phyloP scores from a whole-genome alignment of 2,329 filamentous ascomycete species.

The Nannizziopsis barbatae region DNA sequence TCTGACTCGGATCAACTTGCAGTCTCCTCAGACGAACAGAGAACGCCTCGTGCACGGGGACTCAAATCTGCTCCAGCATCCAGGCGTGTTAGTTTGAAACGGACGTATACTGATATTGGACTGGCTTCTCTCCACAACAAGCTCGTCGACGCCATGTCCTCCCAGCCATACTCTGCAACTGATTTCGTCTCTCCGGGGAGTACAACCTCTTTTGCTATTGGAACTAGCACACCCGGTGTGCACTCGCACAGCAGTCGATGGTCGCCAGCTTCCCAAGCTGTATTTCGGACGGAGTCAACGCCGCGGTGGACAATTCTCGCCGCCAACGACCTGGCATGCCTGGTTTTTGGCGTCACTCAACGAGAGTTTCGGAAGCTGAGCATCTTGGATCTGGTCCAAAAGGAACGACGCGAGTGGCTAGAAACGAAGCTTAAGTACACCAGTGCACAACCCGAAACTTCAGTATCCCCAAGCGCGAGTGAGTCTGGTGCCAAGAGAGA shows the following conservation, averaged over 20 bases:
- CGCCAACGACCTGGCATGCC: constrained; percentile 88
- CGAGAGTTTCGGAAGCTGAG: constrained; percentile 89
- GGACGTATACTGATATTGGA: constrained; percentile 76
- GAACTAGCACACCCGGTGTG: constrained; percentile 43
- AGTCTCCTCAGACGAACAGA: constrained; percentile 24
- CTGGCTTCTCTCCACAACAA: constrained; percentile 66
- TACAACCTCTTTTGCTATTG: constrained; percentile 28
- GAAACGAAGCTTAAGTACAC: constrained; percentile 61
- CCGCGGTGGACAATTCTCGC: constrained; percentile 92
- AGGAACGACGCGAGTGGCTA: constrained; percentile 79
- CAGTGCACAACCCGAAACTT: constrained; percentile 39
- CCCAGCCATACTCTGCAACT: constrained; percentile 58
- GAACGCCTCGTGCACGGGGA: constrained; percentile 24
- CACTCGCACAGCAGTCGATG: constrained; percentile 85
- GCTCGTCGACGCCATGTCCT: constrained; percentile 68
- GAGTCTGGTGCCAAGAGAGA: constrained; percentile 29
- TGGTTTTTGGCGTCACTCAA: constrained; percentile 98
- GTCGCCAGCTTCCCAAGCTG: constrained; percentile 84
- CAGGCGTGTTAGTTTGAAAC: constrained; percentile 60
- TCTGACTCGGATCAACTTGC: constrained; percentile 1
- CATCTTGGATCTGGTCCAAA: constrained; percentile 86
- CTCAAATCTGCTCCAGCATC: constrained; percentile 41
- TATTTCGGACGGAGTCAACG: constrained; percentile 88
- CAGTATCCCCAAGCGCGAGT: constrained; percentile 31
- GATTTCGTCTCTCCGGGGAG: constrained; percentile 35